Evolutionary conservation across 164 flowering plant genomes (phyloP), one percentile per base, ranked within the genome.

Genomic region (Buxus sempervirens): DNA sequence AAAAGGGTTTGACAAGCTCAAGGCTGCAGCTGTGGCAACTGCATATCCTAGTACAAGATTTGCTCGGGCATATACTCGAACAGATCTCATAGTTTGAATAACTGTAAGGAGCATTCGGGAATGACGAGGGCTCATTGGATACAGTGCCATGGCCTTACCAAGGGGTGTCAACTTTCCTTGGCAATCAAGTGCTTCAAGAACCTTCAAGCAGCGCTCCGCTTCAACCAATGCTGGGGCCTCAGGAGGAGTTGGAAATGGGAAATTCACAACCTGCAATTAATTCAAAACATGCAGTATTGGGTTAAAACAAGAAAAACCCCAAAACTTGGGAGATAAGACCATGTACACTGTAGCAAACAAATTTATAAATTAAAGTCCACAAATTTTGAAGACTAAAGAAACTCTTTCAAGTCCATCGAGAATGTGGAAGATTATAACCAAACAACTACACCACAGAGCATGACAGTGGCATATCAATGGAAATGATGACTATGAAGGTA

Each of bases 161-260:
- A 93, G 72, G 26, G 85, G 60, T 53, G 99, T 90, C 72, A 93
- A 78, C 66, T 73, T 87, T 62, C 98, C 95, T 48, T 75, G 54
- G 60, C 58, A 25, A 72, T 90, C 91, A 72, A 93, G 90, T 23
- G 99, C 99, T 73, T 83, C 95, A 58, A 96, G 90, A 73, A 83
- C 75, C 82, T 86, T 85, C 68, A 96, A 82, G 77, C 97, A 91
- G 54, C 65, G 78, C 69, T 89, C 97, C 24, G 99, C 98, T 83
- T 87, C 93, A 25, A 42, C 59, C 76, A 93, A 54, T 12, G 93
- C 88, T 60, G 79, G 63, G 15, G 75, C 74, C 65, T 86, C 88
- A 9, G 97, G 99, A 54, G 97, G 93, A 54, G 99, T 93, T 23
- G 99, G 99, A 77, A 95, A 95, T 42, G 97, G 99, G 68, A 95